Evolutionary conservation across 2,329 filamentous ascomycete species (phyloP).

Genomic region (Hymenoscyphus scutula): DNA sequence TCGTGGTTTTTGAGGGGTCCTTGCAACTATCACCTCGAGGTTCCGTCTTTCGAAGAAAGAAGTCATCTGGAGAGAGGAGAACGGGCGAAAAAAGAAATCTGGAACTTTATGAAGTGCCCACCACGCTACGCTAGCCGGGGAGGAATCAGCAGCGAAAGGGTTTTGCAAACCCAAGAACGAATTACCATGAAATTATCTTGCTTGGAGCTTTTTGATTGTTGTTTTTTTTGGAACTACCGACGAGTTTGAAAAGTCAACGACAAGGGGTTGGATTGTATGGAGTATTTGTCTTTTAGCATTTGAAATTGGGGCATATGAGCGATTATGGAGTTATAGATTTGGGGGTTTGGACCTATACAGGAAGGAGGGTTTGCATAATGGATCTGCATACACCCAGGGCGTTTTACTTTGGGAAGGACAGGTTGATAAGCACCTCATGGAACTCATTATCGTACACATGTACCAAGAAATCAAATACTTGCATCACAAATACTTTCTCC

Average conservation of each 20-base stretch:
- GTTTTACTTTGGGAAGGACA: not conserved
- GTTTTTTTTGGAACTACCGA: not conserved
- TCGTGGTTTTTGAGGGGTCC: conserved; percentile 10
- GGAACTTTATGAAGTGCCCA: conserved; percentile 9
- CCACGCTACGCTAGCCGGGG: conserved; percentile 7
- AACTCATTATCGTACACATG: not conserved
- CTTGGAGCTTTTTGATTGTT: not conserved
- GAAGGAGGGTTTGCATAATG: not conserved
- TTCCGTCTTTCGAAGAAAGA: conserved; percentile 10
- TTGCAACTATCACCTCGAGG: conserved; percentile 11
- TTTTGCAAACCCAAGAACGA: too few relatives aligned
- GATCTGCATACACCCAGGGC: not conserved
- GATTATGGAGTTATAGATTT: not conserved
- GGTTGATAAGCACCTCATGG: not conserved
- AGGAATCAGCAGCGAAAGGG: not conserved
- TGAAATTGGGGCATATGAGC: conserved; percentile 1
- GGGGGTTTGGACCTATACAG: not conserved
- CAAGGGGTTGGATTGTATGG: not conserved
- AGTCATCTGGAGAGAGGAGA: not conserved
- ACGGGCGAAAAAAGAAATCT: not conserved
- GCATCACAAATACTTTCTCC: too few relatives aligned
- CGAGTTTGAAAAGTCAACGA: not conserved
- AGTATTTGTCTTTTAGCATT: conserved; percentile 3
- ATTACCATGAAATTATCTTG: too few relatives aligned
- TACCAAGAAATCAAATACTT: not conserved